A percentile compares a stretch with the other conserved stretches of the same genome.
These are phyloP conservation scores for Paecilomyces sp. DNA, from an alignment of 2,329 filamentous ascomycete species.

Conservation along the genomic window DNA sequence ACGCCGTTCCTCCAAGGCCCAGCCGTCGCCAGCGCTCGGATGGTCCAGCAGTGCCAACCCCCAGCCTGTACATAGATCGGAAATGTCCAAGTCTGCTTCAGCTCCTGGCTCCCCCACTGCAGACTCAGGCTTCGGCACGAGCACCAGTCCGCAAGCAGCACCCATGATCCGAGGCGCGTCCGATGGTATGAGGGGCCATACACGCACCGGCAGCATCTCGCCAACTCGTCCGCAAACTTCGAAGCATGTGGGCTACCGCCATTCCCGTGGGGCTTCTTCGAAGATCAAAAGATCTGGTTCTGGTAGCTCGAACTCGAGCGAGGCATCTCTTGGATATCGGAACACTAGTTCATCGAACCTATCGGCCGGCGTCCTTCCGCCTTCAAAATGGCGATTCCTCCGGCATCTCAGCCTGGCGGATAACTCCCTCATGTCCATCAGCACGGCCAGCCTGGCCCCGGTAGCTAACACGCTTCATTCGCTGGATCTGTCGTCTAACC, in stretches of 20 bases:
- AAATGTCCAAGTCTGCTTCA: slow-evolving; percentile 61
- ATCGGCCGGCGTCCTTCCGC: slow-evolving; percentile 63
- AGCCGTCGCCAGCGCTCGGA: slow-evolving; percentile 68
- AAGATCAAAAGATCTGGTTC: slow-evolving; percentile 83
- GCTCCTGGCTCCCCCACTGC: slow-evolving; percentile 59
- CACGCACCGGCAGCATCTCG: slow-evolving; percentile 66
- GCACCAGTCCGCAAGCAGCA: slow-evolving; percentile 41
- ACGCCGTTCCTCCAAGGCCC: slow-evolving; percentile 77
- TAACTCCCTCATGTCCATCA: slow-evolving; percentile 78
- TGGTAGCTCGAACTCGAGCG: slow-evolving; percentile 82
- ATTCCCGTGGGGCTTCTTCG: slow-evolving; percentile 58
- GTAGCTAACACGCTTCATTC: slow-evolving; percentile 85
- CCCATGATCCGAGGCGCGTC: slow-evolving; percentile 54
- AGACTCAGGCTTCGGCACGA: slow-evolving; percentile 40
- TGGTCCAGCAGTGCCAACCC: slow-evolving; percentile 55
- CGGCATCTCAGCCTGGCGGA: slow-evolving; percentile 87
- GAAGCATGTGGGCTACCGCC: slow-evolving; percentile 58
- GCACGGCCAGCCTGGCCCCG: slow-evolving; percentile 67
- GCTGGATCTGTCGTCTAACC: slow-evolving; percentile 83
- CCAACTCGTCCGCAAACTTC: slow-evolving; percentile 70
- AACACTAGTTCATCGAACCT: slow-evolving; percentile 72
- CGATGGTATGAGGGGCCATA: slow-evolving; percentile 30
- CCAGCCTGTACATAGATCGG: slow-evolving; percentile 54
- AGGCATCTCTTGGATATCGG: slow-evolving; percentile 42
- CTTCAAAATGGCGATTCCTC: slow-evolving; percentile 91